phyloP scores from a whole-genome alignment of 148 eudicot species.

The Simmondsia chinensis region DNA sequence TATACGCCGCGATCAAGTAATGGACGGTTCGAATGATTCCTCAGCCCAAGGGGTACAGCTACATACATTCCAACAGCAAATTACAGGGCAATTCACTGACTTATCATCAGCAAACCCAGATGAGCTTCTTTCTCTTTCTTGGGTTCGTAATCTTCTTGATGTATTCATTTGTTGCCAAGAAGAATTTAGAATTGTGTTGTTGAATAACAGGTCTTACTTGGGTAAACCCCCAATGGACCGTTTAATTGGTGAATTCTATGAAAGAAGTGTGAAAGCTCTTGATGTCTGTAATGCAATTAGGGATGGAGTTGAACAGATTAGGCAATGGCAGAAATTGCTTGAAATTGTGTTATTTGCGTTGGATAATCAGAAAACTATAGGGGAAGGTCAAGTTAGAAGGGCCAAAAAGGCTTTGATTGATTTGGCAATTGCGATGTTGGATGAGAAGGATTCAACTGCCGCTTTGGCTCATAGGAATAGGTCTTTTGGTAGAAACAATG shows the following conservation, averaged over 20 bases:
- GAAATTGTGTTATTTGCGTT: slow-evolving; percentile 55
- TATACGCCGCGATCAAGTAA: slow-evolving; percentile 37
- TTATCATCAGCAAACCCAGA: slow-evolving; percentile 20
- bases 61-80: slow-evolving; percentile 52
- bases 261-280: slow-evolving; percentile 62
- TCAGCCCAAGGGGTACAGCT: slow-evolving; percentile 30
- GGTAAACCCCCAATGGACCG: slow-evolving; percentile 54
- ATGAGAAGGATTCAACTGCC: slow-evolving; percentile 51
- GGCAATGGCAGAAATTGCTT: slow-evolving; percentile 64
- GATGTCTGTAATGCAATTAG: slow-evolving; percentile 82
- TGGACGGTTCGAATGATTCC: slow-evolving; percentile 31
- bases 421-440: slow-evolving; percentile 62
- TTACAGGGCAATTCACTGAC: slow-evolving; percentile 36
- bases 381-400: slow-evolving; percentile 65
- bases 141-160: slow-evolving; percentile 70
- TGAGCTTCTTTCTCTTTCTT: slow-evolving; percentile 49
- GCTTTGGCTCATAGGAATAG: slow-evolving; percentile 44
- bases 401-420: slow-evolving; percentile 66
- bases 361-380: slow-evolving; percentile 30
- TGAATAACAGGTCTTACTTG: slow-evolving; percentile 26
- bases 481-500: slow-evolving; percentile 50
- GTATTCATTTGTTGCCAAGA: slow-evolving; percentile 58
- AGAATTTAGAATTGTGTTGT: slow-evolving; percentile 44
- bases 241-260: slow-evolving; percentile 40
- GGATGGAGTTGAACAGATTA: slow-evolving; percentile 72